Conservation (phyloP, 352 stramenopile species). For the Globisporangium megalacanthum region DNA sequence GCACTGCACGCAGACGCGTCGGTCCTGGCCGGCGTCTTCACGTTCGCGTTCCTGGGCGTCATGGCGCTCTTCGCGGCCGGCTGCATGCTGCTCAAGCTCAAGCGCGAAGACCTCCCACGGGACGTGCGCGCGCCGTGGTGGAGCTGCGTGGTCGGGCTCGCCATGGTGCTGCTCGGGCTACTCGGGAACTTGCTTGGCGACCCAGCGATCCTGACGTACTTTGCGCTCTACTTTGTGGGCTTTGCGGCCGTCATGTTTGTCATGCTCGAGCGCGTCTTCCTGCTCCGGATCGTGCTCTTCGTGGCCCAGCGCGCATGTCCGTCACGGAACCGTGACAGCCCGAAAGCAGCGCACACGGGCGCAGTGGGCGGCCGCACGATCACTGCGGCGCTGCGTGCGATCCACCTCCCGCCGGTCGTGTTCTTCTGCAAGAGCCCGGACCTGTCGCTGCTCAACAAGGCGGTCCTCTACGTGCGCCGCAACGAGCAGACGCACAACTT, state of each 20-base stretch:
- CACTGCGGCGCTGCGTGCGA: conserved; percentile 34
- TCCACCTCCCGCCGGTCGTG: conserved; percentile 59
- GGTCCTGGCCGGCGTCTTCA: conserved; percentile 77
- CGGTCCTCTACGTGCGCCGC: conserved; percentile 81
- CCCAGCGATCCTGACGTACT: conserved; percentile 41
- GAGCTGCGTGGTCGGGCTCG: conserved; percentile 13
- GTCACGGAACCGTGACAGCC: conserved; percentile 21
- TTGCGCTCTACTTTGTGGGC: conserved; percentile 49
- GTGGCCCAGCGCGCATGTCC: conserved; percentile 8
- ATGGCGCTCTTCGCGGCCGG: conserved; percentile 80
- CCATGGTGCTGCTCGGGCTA: conserved; percentile 18
- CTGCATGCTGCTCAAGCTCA: conserved; percentile 83
- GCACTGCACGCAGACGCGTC: conserved; percentile 65
- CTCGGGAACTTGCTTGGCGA: conserved; percentile 34
- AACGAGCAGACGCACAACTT: conserved; percentile 85
- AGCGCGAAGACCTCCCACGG: conserved; percentile 65
- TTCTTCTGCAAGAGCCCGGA: conserved; percentile 88
- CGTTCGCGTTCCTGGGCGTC: conserved; percentile 74
- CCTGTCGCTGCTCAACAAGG: conserved; percentile 87
- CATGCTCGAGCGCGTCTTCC: conserved; percentile 48
- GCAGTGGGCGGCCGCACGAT: conserved; percentile 38
- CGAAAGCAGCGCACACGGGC: conserved; percentile 35
- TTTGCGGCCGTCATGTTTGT: conserved; percentile 36
- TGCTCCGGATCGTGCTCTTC: conserved; percentile 28
- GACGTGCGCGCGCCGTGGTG: conserved; percentile 38